phyloP scores from a whole-genome alignment of 2,329 filamentous ascomycete species.

The Rhinocladiella similis region DNA sequence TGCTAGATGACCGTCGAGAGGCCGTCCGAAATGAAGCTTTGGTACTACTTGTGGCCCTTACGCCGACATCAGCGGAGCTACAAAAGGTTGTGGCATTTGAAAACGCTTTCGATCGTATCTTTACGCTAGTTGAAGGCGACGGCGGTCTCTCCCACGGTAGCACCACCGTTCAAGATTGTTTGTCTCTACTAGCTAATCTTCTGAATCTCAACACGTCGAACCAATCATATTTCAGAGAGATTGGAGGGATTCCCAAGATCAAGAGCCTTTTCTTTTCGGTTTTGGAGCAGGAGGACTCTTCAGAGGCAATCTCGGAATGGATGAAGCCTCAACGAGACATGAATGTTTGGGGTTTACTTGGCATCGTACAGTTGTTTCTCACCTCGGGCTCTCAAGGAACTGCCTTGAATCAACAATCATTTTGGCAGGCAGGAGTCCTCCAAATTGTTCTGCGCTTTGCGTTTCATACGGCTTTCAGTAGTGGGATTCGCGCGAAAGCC shows the following conservation, averaged over 20 bases:
- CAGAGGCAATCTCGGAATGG: conserved; percentile 69
- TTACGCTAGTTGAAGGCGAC: conserved; percentile 77
- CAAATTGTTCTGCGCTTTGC: conserved; percentile 78
- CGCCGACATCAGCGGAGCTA: conserved; percentile 80
- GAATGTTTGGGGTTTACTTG: conserved; percentile 87
- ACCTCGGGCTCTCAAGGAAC: conserved; percentile 78
- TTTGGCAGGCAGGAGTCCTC: conserved; percentile 79
- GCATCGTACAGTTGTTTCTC: conserved; percentile 83
- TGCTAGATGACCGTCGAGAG: conserved; percentile 82
- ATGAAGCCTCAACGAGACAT: conserved; percentile 76
- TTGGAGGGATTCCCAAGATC: conserved; percentile 74
- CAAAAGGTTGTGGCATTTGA: conserved; percentile 96
- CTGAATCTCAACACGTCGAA: conserved; percentile 85
- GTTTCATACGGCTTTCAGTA: conserved; percentile 71
- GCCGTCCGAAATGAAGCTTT: conserved; percentile 84
- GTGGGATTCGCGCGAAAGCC: conserved; percentile 81
- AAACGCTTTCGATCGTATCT: conserved; percentile 85
- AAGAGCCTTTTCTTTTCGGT: conserved; percentile 66
- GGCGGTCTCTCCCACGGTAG: conserved; percentile 81
- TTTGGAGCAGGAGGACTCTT: conserved; percentile 52
- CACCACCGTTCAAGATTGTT: conserved; percentile 85
- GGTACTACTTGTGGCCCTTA: conserved; percentile 82
- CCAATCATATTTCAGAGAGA: conserved; percentile 90
- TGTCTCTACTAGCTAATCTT: conserved; percentile 87
- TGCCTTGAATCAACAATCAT: conserved; percentile 77